These are phyloP conservation scores for Coprinopsis sp. DNA, from an alignment of 768 basidiomycete species.

Conservation along the genomic window DNA sequence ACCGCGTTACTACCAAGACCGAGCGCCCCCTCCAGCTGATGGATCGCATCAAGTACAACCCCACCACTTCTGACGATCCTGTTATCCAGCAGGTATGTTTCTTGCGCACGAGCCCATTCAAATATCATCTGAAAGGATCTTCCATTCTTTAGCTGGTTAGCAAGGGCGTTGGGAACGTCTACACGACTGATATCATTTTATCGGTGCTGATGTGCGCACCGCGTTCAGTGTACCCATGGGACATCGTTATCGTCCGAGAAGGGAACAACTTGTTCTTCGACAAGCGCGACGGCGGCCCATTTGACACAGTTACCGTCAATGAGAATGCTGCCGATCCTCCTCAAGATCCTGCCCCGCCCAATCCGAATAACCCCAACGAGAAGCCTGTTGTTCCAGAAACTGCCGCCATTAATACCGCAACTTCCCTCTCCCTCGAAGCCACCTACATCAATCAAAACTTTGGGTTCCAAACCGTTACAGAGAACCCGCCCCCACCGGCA, in stretches of 20 bases:
- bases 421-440: slow-evolving; percentile 91
- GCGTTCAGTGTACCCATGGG: slow-evolving; percentile 96
- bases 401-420: slow-evolving; percentile 88
- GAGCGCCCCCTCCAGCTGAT: slow-evolving; percentile 88
- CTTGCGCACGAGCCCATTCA: not conserved
- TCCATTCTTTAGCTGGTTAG: slow-evolving; percentile 56
- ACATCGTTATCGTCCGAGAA: slow-evolving; percentile 91
- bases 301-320: slow-evolving; percentile 97
- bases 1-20: slow-evolving; percentile 90
- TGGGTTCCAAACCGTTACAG: slow-evolving; percentile 89
- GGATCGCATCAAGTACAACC: slow-evolving; percentile 95
- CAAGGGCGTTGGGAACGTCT: slow-evolving; percentile 80
- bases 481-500: slow-evolving; percentile 55
- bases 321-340: slow-evolving; percentile 97
- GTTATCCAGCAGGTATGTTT: slow-evolving; percentile 79
- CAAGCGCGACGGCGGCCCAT: slow-evolving; percentile 95
- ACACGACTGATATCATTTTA: slow-evolving; percentile 93
- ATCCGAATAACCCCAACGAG: slow-evolving; percentile 72
- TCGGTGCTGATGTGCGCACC: slow-evolving; percentile 95
- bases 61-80: slow-evolving; percentile 96
- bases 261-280: slow-evolving; percentile 94
- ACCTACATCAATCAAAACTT: slow-evolving; percentile 99
- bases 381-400: slow-evolving; percentile 58
- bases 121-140: slow-evolving; percentile 4
- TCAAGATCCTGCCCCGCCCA: slow-evolving; percentile 72